Evolutionary conservation across 345 rosid genomes (phyloP).

Genomic region (Salix viminalis): DNA sequence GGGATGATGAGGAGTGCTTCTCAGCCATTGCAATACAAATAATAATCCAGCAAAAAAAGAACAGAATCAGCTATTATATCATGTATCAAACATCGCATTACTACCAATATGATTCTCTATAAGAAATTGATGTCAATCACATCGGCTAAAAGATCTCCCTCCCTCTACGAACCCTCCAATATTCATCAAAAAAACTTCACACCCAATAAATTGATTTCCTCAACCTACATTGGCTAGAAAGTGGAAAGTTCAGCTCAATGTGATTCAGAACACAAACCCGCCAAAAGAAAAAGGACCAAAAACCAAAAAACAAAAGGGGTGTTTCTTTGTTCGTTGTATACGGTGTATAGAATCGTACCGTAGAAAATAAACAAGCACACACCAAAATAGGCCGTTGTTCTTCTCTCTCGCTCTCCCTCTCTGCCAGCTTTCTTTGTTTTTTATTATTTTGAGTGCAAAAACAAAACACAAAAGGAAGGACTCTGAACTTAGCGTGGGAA

Average conservation of each 20-base stretch:
- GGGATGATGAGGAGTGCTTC: conserved; percentile 34
- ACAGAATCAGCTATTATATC: conserved; percentile 3
- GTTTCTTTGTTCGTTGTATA: neutral
- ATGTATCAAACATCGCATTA: neutral
- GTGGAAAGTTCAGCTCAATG: neutral
- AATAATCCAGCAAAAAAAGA: neutral
- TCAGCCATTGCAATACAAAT: conserved; percentile 48
- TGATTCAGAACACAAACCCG: neutral
- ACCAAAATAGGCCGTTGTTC: neutral
- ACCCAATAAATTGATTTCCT: neutral
- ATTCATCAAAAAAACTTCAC: neutral
- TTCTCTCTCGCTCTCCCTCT: neutral
- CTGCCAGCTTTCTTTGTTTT: neutral
- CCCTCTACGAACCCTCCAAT: neutral
- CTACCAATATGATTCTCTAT: neutral
- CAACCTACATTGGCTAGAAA: neutral
- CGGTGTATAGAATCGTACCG: neutral
- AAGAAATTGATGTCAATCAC: neutral
- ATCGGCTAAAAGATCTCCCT: neutral
- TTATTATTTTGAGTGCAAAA: neutral
- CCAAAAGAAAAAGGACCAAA: neutral
- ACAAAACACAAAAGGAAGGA: neutral
- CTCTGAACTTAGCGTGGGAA: conserved; percentile 11
- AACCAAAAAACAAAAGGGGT: no score
- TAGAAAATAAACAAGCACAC: neutral